phyloP scores from a whole-genome alignment of 192 early-diverging fungal species.

The Phycomyces blakesleeanus region DNA sequence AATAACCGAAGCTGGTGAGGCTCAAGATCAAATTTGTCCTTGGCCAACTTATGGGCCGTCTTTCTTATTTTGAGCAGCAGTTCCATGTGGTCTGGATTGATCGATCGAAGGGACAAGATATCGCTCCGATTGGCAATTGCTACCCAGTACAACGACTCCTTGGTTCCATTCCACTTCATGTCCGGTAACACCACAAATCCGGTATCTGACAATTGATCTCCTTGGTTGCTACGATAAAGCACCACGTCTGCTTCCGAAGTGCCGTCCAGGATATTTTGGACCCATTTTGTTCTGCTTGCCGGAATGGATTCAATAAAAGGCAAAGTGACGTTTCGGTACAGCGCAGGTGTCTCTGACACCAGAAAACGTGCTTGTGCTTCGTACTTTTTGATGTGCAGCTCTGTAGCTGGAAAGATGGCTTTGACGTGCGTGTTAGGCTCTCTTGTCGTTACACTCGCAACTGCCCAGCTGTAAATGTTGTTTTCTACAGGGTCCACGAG shows the following conservation, averaged over 20 bases:
- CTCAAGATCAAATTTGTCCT: slow-evolving; percentile 42
- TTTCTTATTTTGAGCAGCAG: slow-evolving; percentile 60
- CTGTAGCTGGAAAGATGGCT: slow-evolving; percentile 61
- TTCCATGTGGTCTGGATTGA: slow-evolving; percentile 51
- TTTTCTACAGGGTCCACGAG: slow-evolving; percentile 50
- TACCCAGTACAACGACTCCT: slow-evolving; percentile 63
- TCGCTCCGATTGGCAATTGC: slow-evolving; percentile 56
- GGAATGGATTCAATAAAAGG: slow-evolving; percentile 65
- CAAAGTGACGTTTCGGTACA: slow-evolving; percentile 49
- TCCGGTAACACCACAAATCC: slow-evolving; percentile 79
- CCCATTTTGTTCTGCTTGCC: slow-evolving; percentile 64
- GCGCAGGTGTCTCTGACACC: slow-evolving; percentile 60
- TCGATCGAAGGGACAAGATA: slow-evolving; percentile 61
- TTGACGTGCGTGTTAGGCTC: slow-evolving; percentile 54
- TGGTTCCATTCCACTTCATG: slow-evolving; percentile 74
- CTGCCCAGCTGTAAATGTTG: slow-evolving; percentile 67
- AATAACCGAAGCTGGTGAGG: slow-evolving; percentile 63
- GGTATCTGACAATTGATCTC: slow-evolving; percentile 47
- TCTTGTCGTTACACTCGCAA: slow-evolving; percentile 36
- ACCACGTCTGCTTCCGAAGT: slow-evolving; percentile 62
- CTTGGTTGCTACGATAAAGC: slow-evolving; percentile 53
- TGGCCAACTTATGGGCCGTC: slow-evolving; percentile 44
- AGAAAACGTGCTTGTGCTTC: slow-evolving; percentile 55
- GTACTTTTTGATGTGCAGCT: slow-evolving; percentile 71
- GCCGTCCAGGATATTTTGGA: slow-evolving; percentile 71